Evolutionary conservation across 1,284 basidiomycete genomes (phyloP).

Genomic region (Rhodotorula mucilaginosa): DNA sequence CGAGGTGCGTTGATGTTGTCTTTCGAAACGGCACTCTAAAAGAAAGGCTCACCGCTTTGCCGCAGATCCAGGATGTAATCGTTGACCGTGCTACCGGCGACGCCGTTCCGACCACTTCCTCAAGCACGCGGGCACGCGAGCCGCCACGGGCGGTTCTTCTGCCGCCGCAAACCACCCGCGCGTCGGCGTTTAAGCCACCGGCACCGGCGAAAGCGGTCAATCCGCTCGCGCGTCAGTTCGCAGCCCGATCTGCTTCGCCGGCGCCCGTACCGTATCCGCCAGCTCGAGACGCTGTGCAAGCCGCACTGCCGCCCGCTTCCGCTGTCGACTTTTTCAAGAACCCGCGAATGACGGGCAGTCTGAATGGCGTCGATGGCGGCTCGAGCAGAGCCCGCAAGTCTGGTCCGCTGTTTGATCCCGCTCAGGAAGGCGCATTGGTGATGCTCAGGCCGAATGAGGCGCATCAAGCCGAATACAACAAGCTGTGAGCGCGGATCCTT

Average conservation of each 20-base stretch:
- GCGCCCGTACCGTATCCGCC: neutral
- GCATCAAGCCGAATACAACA: constrained; percentile 67
- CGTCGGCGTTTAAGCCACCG: neutral
- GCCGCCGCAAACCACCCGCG: neutral
- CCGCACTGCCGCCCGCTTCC: neutral
- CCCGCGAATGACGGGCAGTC: neutral
- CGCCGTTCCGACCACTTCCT: too few relatives aligned
- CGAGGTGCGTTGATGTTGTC: too few relatives aligned
- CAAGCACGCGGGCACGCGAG: too few relatives aligned
- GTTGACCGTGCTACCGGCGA: too few relatives aligned
- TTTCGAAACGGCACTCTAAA: too few relatives aligned
- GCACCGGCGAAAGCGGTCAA: constrained; percentile 16
- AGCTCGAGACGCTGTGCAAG: neutral
- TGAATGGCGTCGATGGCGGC: neutral
- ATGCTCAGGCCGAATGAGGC: constrained; percentile 75
- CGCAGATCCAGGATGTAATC: too few relatives aligned
- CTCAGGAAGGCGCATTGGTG: constrained; percentile 72
- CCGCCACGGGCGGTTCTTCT: neutral
- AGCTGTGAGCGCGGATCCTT: constrained; percentile 57
- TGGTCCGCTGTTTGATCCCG: constrained; percentile 58
- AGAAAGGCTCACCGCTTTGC: too few relatives aligned
- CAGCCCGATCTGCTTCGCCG: neutral
- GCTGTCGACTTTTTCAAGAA: neutral
- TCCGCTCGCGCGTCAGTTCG: constrained; percentile 15
- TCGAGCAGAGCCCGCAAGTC: neutral